Evolutionary conservation across 306 rosid species (phyloP).

Genomic region (Arachis hypogaea): DNA sequence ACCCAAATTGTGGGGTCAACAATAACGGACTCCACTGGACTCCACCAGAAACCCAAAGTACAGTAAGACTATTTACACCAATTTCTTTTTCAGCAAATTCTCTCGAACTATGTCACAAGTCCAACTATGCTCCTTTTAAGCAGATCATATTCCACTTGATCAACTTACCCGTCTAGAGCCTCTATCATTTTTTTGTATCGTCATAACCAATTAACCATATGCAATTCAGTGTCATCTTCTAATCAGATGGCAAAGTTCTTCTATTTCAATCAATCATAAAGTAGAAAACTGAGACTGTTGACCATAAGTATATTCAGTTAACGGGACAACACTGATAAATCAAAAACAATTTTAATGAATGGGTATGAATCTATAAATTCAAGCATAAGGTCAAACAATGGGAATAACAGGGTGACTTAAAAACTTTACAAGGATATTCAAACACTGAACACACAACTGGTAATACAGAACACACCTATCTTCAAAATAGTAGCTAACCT

Average conservation of each 20-base stretch:
- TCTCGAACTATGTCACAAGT: too few relatives aligned
- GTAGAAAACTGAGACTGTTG: constrained; percentile 7
- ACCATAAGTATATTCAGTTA: not conserved
- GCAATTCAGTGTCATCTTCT: not conserved
- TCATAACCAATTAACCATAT: not conserved
- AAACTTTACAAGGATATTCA: not conserved
- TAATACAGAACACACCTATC: constrained; percentile 31
- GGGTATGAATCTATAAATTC: not conserved
- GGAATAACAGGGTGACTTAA: not conserved
- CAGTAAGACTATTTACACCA: not conserved
- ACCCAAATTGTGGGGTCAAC: too few relatives aligned
- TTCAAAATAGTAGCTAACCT: constrained; percentile 59
- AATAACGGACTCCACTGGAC: not conserved
- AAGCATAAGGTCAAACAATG: not conserved
- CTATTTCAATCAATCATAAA: not conserved
- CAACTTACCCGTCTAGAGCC: constrained; percentile 3
- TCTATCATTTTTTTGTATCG: not conserved
- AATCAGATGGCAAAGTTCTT: not conserved
- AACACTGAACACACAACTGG: not conserved
- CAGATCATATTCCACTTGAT: not conserved
- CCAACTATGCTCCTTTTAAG: not conserved
- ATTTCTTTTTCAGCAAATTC: not conserved
- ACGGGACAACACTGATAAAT: not conserved
- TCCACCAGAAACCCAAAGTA: not conserved
- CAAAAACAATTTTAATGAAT: not conserved